phyloP scores from a whole-genome alignment of 768 basidiomycete species.

The Nidularia pulvinata region DNA sequence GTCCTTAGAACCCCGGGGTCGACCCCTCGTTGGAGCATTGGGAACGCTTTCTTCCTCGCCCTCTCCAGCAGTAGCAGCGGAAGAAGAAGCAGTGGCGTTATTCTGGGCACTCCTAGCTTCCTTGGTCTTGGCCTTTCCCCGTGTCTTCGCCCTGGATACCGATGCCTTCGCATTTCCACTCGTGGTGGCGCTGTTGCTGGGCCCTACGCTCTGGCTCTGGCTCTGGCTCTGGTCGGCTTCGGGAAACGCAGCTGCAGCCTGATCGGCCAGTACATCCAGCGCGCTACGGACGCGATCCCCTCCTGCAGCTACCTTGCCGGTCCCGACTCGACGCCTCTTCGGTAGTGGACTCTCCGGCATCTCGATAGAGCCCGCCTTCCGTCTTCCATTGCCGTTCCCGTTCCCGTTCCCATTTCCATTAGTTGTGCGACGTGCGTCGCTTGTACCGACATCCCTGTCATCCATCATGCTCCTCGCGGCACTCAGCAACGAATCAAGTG shows the following conservation, averaged over 20 bases:
- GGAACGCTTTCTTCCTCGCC: not conserved
- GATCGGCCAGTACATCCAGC: constrained; percentile 74
- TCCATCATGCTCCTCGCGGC: constrained; percentile 61
- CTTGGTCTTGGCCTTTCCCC: not conserved
- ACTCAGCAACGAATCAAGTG: constrained; percentile 58
- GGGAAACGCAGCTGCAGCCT: constrained; percentile 56
- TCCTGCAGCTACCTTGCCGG: constrained; percentile 7
- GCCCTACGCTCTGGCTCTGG: constrained; percentile 9
- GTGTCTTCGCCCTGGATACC: constrained; percentile 3
- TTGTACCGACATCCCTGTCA: constrained; percentile 23
- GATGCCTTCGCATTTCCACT: constrained; percentile 1
- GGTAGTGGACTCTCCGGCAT: constrained; percentile 30
- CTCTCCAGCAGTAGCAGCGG: not conserved
- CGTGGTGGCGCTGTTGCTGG: not conserved
- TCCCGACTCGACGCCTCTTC: constrained; percentile 26
- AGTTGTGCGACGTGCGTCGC: not conserved
- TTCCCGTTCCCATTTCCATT: not conserved
- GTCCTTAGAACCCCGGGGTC: not conserved
- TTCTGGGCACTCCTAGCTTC: not conserved
- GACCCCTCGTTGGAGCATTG: not conserved
- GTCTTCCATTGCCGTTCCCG: constrained; percentile 5
- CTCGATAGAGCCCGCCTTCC: constrained; percentile 18
- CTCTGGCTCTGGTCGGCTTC: too few species aligned
- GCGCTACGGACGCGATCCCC: constrained; percentile 44
- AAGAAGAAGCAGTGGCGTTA: not conserved